Evolutionary conservation across 176 grass and related monocot species (phyloP).

Genomic region (Tillandsia fasciculata): DNA sequence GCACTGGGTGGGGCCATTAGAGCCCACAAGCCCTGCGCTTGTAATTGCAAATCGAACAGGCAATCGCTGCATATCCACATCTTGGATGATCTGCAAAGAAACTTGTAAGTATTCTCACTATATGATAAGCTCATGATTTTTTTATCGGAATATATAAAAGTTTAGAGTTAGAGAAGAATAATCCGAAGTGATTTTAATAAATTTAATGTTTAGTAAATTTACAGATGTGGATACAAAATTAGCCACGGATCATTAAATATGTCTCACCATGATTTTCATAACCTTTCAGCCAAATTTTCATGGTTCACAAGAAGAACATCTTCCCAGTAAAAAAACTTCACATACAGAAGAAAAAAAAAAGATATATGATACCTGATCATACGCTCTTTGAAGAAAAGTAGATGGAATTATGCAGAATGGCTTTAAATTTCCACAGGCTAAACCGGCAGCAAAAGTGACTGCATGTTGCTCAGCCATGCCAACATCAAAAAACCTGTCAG

Average conservation of each 20-base stretch:
- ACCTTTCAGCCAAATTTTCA: background rate
- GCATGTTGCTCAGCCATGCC: constrained; percentile 74
- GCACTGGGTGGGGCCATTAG: constrained; percentile 44
- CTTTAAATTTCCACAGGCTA: constrained; percentile 62
- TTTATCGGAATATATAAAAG: no score
- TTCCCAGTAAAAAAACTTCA: background rate
- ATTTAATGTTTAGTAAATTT: no score
- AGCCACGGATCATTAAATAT: no score
- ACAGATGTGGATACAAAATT: no score
- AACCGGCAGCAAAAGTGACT: constrained; percentile 67
- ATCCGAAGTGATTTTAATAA: no score
- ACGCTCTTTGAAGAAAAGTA: constrained; percentile 67
- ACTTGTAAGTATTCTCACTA: constrained; percentile 19
- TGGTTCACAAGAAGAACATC: background rate
- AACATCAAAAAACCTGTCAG: constrained; percentile 66
- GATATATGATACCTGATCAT: constrained; percentile 51
- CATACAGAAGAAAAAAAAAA: background rate
- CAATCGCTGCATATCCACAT: constrained; percentile 64
- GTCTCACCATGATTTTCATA: no score
- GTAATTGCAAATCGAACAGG: constrained; percentile 63
- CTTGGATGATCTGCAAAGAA: constrained; percentile 49
- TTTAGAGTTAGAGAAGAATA: no score
- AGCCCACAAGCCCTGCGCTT: constrained; percentile 55
- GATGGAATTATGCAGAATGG: constrained; percentile 72
- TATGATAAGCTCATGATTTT: no score